Conservation (phyloP, 805 yeast species). For the Wickerhamiella kurtzmanii region DNA sequence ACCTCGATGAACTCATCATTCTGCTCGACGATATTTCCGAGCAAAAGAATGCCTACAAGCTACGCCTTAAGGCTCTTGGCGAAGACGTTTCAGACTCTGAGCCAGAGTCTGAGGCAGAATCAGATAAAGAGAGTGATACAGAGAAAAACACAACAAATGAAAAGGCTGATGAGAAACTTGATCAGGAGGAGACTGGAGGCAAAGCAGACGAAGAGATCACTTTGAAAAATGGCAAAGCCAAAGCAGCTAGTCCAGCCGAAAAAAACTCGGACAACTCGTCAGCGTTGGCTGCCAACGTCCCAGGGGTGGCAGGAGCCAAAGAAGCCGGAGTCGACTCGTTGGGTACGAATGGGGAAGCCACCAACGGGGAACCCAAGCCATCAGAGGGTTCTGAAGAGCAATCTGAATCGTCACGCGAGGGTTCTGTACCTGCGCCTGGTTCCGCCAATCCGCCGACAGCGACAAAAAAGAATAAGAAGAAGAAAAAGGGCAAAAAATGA, state of each 20-base stretch:
- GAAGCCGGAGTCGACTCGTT: no score
- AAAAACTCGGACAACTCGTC: no score
- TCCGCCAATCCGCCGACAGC: background rate
- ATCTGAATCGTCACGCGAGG: background rate
- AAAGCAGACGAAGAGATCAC: no score
- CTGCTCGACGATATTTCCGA: constrained; percentile 69
- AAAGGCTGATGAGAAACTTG: background rate
- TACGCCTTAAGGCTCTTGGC: constrained; percentile 38
- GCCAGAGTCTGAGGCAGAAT: constrained; percentile 51
- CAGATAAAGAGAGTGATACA: constrained; percentile 32
- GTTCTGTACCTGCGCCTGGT: background rate
- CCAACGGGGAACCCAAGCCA: background rate
- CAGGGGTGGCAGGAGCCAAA: no score
- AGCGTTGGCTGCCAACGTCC: no score
- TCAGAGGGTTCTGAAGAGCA: background rate
- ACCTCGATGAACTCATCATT: constrained; percentile 62
- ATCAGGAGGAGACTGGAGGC: background rate
- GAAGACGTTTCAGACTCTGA: constrained; percentile 62
- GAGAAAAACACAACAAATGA: background rate
- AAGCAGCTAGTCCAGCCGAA: no score
- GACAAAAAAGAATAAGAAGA: constrained; percentile 9
- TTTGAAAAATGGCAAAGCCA: no score
- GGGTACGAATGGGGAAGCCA: background rate
- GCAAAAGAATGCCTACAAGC: constrained; percentile 43
- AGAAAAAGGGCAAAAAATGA: constrained; percentile 2